Evolutionary conservation across 345 rosid genomes (phyloP).

Genomic region (Ceriops tagal): DNA sequence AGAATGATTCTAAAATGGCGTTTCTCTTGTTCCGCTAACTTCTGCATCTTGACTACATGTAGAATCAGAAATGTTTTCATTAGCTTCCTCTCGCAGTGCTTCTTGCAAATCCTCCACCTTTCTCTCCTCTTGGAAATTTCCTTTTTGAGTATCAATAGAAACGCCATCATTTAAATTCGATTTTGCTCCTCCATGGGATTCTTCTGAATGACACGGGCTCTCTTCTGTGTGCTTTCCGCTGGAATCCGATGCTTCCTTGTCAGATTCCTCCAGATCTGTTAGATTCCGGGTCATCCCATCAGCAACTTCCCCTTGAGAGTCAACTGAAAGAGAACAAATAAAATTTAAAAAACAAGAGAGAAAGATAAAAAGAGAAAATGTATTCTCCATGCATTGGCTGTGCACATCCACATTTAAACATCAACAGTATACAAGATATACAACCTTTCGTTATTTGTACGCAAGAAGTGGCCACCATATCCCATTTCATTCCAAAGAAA

Average conservation of each 20-base stretch:
- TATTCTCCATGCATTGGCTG: not conserved
- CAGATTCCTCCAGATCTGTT: constrained; percentile 36
- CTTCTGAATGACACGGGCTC: constrained; percentile 30
- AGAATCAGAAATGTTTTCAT: constrained; percentile 38
- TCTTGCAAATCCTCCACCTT: constrained; percentile 5
- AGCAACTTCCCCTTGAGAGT: constrained; percentile 38
- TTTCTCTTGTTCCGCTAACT: constrained; percentile 26
- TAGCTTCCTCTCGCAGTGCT: constrained; percentile 33
- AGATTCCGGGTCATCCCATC: constrained; percentile 32
- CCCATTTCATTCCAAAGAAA: no score
- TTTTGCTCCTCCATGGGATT: constrained; percentile 41
- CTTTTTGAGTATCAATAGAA: constrained; percentile 27
- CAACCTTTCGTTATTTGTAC: no score
- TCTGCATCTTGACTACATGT: constrained; percentile 35
- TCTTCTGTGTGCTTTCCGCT: constrained; percentile 34
- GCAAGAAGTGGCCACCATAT: no score
- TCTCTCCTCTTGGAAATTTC: constrained; percentile 31
- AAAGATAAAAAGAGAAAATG: not conserved
- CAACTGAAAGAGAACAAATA: constrained; percentile 24
- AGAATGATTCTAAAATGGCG: constrained; percentile 25
- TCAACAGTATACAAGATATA: not conserved
- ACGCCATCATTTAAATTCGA: constrained; percentile 40
- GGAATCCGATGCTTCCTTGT: constrained; percentile 41
- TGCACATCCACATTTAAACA: not conserved
- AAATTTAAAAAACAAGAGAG: not conserved